Base-by-base conservation (phyloP, 371 early-diverging fungal species). In the Apophysomyces sp. region DNA sequence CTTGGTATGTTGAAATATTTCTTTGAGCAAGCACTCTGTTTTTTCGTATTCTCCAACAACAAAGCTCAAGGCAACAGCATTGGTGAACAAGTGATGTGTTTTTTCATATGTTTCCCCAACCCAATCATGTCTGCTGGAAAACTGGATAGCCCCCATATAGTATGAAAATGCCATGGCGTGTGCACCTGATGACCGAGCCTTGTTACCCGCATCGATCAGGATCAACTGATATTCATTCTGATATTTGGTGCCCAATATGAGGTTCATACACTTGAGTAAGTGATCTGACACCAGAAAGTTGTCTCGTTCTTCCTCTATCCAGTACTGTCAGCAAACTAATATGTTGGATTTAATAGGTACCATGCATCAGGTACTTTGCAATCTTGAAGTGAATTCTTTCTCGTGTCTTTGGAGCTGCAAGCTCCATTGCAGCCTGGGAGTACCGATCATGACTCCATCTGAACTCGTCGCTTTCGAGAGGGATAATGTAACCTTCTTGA, bases 401-500 rank as follows among this genome's bases (percentile, higher is more conserved):
- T 2, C 75, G 61, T 5, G 60, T 64, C 24, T 60, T 64, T 2
- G 73, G 72, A 32, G 73, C 58, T n/a, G 68, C 80, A 1, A 80
- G 55, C 26, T 71, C 73, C 71, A 74, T 77, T 2, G 80, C 80
- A n/a, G 80, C 80, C 62, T 74, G 77, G 3, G 77, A 80, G 34
- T 73, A 77, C 12, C 77, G 69, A 56, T 80, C 80, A 54, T 80
- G 80, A 3, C 70, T 75, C 75, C 77, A 80, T 58, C 68, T 74
- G 34, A 80, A 80, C 29, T 77, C 75, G 32, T 80, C 77, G 13
- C 62, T 63, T 52, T 74, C 77, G 3, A 76, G 52, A 0, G 80
- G 73, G 27, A 80, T 27, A 39, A 80, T 76, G 18, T 74, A 74
- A 1, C 80, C 77, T 66, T 80, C 80, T 59, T 80, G 80, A 5